Base-by-base conservation (phyloP, 2,329 filamentous ascomycete species). In the Thelonectria blattea region DNA sequence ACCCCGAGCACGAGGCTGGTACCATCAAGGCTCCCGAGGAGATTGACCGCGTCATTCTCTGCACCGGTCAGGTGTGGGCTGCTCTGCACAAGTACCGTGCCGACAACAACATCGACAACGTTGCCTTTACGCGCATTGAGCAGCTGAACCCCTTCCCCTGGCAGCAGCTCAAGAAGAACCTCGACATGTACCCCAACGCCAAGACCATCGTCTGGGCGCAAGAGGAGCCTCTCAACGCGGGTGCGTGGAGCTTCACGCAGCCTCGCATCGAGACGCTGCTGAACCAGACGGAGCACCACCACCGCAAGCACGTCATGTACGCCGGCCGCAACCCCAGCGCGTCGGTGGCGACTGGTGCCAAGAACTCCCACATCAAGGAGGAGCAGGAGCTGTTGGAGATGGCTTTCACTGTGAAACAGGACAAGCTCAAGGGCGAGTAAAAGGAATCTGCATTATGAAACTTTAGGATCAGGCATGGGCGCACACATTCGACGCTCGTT, bases 121-220 rank as follows among this genome's bases (percentile, higher is more conserved):
- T 94, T 18, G 95, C 94, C 73, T 90, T 99, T 76, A 97, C 93
- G 20, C 93, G 95, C 75, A 88, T 99, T 68, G 95, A 99, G 83
- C 95, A 99, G 81, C 87, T 99, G 62, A 93, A 99, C 82, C 95
- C 95, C 73, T 99, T 99, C 91, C 95, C 95, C 52, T 99, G 95
- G 94, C 89, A 93, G 71, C 93, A 95, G 79, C 87, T 99, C 56
- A 92, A 91, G 83, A 94, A 98, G 78, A 98, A 98, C 83, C 86
- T 99, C 56, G 94, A 99, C 83, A 88, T 83, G 78, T 99, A 99
- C 83, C 92, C 93, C 75, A 99, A 99, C 78, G 94, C 94, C 71
- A 92, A 97, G 85, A 94, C 93, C 66, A 93, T 99, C 68, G 93
- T 99, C 65, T 99, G 93, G 93, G 89, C 88, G 69, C 95, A 99